A percentile compares a stretch with the other conserved stretches of the same genome.
Conservation (phyloP, 805 yeast genomes). For the Candida methanosorbosa region DNA sequence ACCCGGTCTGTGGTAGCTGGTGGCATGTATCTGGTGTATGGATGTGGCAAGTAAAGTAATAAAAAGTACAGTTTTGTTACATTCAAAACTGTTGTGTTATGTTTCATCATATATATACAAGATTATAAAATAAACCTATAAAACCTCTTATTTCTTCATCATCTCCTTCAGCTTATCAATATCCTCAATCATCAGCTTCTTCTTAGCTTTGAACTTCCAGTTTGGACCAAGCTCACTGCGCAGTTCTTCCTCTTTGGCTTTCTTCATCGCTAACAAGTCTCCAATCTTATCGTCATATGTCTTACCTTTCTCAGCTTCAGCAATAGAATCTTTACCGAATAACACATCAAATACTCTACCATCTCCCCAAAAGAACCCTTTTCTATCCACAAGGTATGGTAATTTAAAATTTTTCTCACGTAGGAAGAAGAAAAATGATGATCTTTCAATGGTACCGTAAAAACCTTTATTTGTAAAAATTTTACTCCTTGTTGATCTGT, state of each 20-base stretch:
- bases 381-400: constrained; percentile 76
- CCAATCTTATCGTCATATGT: constrained; percentile 53
- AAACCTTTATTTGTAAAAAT: constrained; percentile 86
- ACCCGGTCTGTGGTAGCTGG: too few species aligned
- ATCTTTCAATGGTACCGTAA: constrained; percentile 72
- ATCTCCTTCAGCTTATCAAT: constrained; percentile 19
- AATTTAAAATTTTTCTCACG: constrained; percentile 45
- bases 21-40: too few species aligned
- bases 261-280: constrained; percentile 35
- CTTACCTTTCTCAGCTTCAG: constrained; percentile 56
- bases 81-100: too few species aligned
- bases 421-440: constrained; percentile 65
- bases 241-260: constrained; percentile 40
- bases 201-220: constrained; percentile 46
- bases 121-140: too few species aligned
- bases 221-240: constrained; percentile 50
- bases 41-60: too few species aligned
- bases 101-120: too few species aligned
- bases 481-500: constrained; percentile 51
- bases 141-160: too few species aligned
- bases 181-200: constrained; percentile 35
- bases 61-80: too few species aligned
- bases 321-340: constrained; percentile 75
- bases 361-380: constrained; percentile 90
- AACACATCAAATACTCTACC: constrained; percentile 76